A percentile compares a stretch with the other conserved stretches of the same genome.
Evolutionary conservation across 73 alveolate genomes (phyloP).

Genomic region (Paramecium sexaurelia): DNA sequence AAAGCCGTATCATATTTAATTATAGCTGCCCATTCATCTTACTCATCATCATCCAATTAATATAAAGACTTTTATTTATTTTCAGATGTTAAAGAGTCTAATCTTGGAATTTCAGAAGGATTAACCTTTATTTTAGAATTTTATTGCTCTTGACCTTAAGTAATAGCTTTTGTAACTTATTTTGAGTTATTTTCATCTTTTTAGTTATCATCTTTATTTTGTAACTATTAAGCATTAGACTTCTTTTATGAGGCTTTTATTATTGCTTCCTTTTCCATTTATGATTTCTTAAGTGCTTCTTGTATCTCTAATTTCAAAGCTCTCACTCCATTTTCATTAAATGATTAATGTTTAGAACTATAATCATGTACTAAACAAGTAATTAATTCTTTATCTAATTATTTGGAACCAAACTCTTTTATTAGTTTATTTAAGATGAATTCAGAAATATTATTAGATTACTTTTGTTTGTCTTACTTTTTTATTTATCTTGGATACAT

Average conservation of each 20-base stretch:
- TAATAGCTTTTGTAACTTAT: background rate
- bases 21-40: conserved; percentile 41
- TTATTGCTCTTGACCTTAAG: background rate
- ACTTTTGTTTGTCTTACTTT: background rate
- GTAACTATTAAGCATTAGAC: background rate
- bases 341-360: background rate
- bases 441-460: background rate
- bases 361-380: background rate
- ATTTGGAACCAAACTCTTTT: background rate
- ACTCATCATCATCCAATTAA: background rate
- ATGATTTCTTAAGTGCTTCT: background rate
- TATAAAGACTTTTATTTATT: conserved; percentile 11
- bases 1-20: conserved; percentile 32
- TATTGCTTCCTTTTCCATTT: background rate
- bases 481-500: background rate
- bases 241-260: background rate
- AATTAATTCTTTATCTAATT: background rate
- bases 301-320: conserved; percentile 17
- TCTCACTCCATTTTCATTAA: conserved; percentile 1
- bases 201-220: background rate
- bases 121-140: background rate
- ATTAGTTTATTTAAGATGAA: background rate
- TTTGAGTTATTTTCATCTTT: background rate
- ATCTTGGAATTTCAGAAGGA: background rate
- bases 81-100: conserved; percentile 6